Conservation (phyloP, 768 basidiomycete genomes). For the Epithele typhae region DNA sequence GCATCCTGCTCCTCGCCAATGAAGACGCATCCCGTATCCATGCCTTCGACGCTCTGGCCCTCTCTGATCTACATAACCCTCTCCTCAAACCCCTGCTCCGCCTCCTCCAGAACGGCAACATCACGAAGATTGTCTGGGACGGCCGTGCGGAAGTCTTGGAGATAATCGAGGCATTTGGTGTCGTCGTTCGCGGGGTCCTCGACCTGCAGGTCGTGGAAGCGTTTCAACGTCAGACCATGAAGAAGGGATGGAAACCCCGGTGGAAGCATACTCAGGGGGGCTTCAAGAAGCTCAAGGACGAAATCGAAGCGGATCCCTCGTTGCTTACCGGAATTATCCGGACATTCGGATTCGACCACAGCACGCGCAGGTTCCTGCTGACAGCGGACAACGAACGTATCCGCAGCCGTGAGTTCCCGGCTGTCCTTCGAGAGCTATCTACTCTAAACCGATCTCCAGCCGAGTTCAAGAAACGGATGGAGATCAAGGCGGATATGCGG, state of each 20-base stretch:
- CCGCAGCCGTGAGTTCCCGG: slow-evolving; percentile 27
- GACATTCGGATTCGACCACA: slow-evolving; percentile 29
- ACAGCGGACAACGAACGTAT: slow-evolving; percentile 14
- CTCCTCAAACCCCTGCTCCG: slow-evolving; percentile 24
- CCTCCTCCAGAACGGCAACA: slow-evolving; percentile 24
- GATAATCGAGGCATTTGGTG: slow-evolving; percentile 25
- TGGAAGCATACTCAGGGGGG: slow-evolving; percentile 18
- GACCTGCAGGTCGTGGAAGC: slow-evolving; percentile 41
- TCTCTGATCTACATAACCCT: slow-evolving; percentile 10
- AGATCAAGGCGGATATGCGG: slow-evolving; percentile 30
- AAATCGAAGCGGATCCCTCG: background rate
- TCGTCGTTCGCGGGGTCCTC: slow-evolving; percentile 29
- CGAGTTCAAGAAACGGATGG: slow-evolving; percentile 8
- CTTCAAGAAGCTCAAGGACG: slow-evolving; percentile 8
- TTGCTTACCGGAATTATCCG: slow-evolving; percentile 25
- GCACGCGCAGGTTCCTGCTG: slow-evolving; percentile 18
- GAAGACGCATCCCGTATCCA: slow-evolving; percentile 31
- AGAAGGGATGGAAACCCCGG: slow-evolving; percentile 5
- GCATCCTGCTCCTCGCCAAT: slow-evolving; percentile 36
- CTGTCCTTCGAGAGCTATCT: no score
- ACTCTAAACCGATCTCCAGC: no score
- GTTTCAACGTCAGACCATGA: background rate
- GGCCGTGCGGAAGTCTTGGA: slow-evolving; percentile 39
- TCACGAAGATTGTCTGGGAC: slow-evolving; percentile 40
- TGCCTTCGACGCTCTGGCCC: slow-evolving; percentile 35